Percentiles rank a stretch among this genome's conserved stretches.
These are phyloP conservation scores for Lodderomyces oxycetoniae DNA, from an alignment of 1,139 yeast species.

Conservation along the genomic window DNA sequence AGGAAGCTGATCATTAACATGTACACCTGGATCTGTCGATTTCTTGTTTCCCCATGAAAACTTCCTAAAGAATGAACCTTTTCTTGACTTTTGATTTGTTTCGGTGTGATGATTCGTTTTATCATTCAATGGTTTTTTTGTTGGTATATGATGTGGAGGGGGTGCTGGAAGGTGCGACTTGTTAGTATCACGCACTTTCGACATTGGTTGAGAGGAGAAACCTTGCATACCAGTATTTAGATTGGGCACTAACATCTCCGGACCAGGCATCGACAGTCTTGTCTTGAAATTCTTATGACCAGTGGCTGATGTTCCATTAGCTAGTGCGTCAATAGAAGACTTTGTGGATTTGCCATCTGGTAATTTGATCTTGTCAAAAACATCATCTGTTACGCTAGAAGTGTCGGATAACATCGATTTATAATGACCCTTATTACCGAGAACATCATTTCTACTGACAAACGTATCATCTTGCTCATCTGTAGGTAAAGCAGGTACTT, in stretches of 20 bases:
- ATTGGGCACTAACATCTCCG: constrained; percentile 37
- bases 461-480: constrained; percentile 31
- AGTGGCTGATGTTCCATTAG: constrained; percentile 9
- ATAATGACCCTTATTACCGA: constrained; percentile 16
- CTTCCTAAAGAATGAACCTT: constrained; percentile 57
- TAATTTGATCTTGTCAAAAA: constrained; percentile 43
- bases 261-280: constrained; percentile 33
- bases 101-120: constrained; percentile 27
- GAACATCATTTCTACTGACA: constrained; percentile 30
- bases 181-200: constrained; percentile 22
- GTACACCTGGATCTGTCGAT: constrained; percentile 17
- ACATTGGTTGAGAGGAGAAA: constrained; percentile 21
- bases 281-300: constrained; percentile 11
- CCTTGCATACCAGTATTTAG: constrained; percentile 5
- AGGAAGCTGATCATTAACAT: constrained; percentile 26
- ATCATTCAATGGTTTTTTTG: constrained; percentile 29
- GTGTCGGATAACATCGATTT: constrained; percentile 16
- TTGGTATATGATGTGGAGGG: constrained; percentile 14
- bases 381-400: constrained; percentile 20
- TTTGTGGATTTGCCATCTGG: constrained; percentile 27
- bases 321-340: constrained; percentile 15
- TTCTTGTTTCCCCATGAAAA: constrained; percentile 54
- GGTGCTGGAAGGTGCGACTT: constrained; percentile 18
- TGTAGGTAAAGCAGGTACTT: constrained; percentile 31
- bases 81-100: constrained; percentile 24